Evolutionary conservation across 768 basidiomycete species (phyloP).

Genomic region (Saitozyma sp.): DNA sequence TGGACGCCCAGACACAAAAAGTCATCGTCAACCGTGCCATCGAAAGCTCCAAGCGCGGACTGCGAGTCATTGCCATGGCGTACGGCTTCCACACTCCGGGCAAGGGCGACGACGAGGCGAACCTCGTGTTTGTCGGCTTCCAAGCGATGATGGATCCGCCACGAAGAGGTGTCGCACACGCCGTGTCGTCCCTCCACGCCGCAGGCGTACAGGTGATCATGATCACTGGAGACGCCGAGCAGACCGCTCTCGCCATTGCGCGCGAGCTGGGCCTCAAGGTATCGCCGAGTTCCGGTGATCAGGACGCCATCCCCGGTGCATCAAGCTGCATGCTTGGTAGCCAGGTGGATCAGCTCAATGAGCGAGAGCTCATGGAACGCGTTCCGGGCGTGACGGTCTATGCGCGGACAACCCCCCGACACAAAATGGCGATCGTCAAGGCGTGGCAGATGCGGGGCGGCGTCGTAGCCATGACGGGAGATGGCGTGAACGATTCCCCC

Average conservation of each 20-base stretch:
- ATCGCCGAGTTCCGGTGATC: constrained; percentile 49
- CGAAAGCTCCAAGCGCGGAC: constrained; percentile 68
- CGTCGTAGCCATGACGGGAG: constrained; percentile 96
- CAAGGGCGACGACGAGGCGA: constrained; percentile 44
- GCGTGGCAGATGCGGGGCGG: constrained; percentile 86
- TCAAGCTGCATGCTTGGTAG: constrained; percentile 68
- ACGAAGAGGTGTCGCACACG: constrained; percentile 85
- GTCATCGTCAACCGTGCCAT: constrained; percentile 72
- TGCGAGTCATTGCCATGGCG: constrained; percentile 89
- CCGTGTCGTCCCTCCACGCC: constrained; percentile 73
- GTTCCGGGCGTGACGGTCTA: constrained; percentile 84
- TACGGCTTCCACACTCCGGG: constrained; percentile 62
- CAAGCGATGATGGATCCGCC: constrained; percentile 96
- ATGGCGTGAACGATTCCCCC: constrained; percentile 96
- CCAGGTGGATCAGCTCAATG: constrained; percentile 80
- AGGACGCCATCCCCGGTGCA: constrained; percentile 5
- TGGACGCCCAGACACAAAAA: constrained; percentile 68
- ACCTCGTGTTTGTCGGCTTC: constrained; percentile 84
- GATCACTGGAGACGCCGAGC: constrained; percentile 95
- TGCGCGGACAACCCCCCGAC: constrained; percentile 91
- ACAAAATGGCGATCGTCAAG: constrained; percentile 96
- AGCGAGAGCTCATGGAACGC: constrained; percentile 75
- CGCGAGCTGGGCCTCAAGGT: constrained; percentile 77
- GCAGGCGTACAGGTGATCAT: constrained; percentile 96
- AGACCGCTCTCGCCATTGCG: constrained; percentile 86